These are phyloP conservation scores for Pharnaceum exiguum DNA, from an alignment of 148 eudicot species.

Conservation along the genomic window DNA sequence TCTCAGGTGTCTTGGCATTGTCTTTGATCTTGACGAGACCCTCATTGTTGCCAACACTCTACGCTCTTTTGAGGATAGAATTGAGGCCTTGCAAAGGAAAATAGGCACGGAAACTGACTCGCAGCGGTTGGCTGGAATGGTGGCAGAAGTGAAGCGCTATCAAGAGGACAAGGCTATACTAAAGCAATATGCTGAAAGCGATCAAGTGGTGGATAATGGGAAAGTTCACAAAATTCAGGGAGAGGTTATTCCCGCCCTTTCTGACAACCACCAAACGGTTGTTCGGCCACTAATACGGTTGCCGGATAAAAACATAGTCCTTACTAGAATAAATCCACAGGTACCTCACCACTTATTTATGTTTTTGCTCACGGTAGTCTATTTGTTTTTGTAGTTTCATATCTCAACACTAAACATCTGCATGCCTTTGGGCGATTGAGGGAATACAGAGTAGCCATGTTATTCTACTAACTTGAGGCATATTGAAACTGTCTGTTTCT, in stretches of 20 bases:
- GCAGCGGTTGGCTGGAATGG: constrained; percentile 58
- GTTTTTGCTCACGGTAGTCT: too few relatives aligned
- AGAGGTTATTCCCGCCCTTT: constrained; percentile 56
- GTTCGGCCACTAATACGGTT: constrained; percentile 77
- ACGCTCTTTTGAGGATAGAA: constrained; percentile 88
- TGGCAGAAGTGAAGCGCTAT: constrained; percentile 71
- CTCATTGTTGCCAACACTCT: constrained; percentile 90
- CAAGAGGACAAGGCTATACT: constrained; percentile 69
- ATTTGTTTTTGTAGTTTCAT: too few relatives aligned
- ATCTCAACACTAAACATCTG: too few relatives aligned
- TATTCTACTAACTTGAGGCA: too few relatives aligned
- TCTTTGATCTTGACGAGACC: constrained; percentile 81
- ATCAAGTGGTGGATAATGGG: constrained; percentile 57
- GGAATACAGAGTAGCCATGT: too few relatives aligned
- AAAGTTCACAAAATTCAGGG: constrained; percentile 51
- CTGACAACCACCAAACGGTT: constrained; percentile 46
- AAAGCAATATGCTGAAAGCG: constrained; percentile 69
- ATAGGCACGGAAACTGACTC: constrained; percentile 67
- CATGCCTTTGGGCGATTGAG: too few relatives aligned
- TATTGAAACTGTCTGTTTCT: too few relatives aligned
- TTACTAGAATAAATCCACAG: constrained; percentile 97
- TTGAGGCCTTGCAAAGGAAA: constrained; percentile 58
- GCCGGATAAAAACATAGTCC: constrained; percentile 66
- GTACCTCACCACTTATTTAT: constrained; percentile 19
- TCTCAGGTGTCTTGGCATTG: constrained; percentile 68